These are phyloP conservation scores for Cyclotella kingstonii DNA, from an alignment of 108 stramenopile genomes.

Conservation along the genomic window DNA sequence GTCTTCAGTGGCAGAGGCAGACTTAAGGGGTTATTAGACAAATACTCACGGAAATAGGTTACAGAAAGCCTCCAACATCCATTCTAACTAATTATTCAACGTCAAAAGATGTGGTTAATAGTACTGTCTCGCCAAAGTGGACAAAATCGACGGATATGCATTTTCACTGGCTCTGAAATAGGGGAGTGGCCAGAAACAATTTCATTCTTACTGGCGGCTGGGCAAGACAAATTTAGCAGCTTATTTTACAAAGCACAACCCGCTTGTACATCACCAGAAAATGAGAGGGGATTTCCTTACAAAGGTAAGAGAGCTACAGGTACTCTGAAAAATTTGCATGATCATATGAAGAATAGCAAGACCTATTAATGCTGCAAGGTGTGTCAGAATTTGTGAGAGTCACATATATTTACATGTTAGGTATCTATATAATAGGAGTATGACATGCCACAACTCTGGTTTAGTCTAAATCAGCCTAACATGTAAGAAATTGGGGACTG, in stretches of 20 bases:
- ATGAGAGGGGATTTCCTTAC: neutral
- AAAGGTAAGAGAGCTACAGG: too few relatives aligned
- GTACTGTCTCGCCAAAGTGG: slow-evolving; percentile 30
- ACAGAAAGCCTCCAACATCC: slow-evolving; percentile 13
- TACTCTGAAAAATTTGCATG: too few relatives aligned
- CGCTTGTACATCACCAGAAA: neutral
- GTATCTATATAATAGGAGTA: too few relatives aligned
- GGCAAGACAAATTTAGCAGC: neutral
- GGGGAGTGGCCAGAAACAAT: neutral
- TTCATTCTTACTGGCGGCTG: neutral
- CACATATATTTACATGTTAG: too few relatives aligned
- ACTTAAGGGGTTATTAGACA: slow-evolving; percentile 26
- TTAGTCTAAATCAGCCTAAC: too few relatives aligned
- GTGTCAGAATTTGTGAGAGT: too few relatives aligned
- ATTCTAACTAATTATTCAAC: slow-evolving; percentile 30
- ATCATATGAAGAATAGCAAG: too few relatives aligned
- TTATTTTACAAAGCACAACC: slow-evolving; percentile 1
- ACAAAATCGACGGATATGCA: neutral
- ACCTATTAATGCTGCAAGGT: too few relatives aligned
- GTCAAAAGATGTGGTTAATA: slow-evolving; percentile 38
- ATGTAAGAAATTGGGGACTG: too few relatives aligned
- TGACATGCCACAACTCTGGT: too few relatives aligned
- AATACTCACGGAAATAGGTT: slow-evolving; percentile 20
- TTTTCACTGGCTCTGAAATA: neutral
- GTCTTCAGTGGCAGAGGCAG: slow-evolving; percentile 35